Percentiles rank a stretch among this genome's conserved stretches.
Conservation (phyloP, 768 basidiomycete genomes). For the Mycena albidolilacea region DNA sequence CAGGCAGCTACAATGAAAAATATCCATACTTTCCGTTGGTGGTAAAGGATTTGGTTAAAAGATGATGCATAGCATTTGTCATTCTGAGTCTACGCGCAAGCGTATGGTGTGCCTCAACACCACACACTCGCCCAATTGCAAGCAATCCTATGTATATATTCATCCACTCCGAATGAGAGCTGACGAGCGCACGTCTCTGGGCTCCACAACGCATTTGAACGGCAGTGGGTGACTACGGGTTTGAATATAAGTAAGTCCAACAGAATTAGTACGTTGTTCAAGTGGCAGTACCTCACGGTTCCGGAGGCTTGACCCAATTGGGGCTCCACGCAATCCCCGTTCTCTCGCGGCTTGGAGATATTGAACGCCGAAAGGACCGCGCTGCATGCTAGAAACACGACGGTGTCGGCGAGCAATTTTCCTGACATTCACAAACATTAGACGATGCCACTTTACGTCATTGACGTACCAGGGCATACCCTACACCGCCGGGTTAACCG, state of each 20-base stretch:
- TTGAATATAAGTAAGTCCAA: neutral
- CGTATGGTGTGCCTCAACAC: no score
- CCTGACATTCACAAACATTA: conserved; percentile 1
- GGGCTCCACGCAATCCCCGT: conserved; percentile 1
- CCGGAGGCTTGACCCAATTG: conserved; percentile 17
- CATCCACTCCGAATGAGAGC: conserved; percentile 15
- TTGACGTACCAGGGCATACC: conserved; percentile 23
- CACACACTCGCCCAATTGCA: no score
- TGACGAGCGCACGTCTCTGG: conserved; percentile 2
- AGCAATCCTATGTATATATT: neutral
- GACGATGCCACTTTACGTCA: neutral
- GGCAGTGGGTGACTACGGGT: conserved; percentile 13
- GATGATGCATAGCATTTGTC: no score
- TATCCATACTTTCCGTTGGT: no score
- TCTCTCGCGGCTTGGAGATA: conserved; percentile 18
- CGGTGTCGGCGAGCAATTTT: conserved; percentile 13
- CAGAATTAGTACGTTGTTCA: no score
- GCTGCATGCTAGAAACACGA: conserved; percentile 23
- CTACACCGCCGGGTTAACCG: neutral
- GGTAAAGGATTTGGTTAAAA: no score
- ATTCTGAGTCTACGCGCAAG: no score
- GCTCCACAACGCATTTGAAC: conserved; percentile 24
- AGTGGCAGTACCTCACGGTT: conserved; percentile 19
- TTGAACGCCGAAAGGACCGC: conserved; percentile 28
- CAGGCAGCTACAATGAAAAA: no score